Evolutionary conservation across 2,329 filamentous ascomycete genomes (phyloP), one percentile per base, ranked within the genome.

Genomic region (Colletotrichum graminicola): DNA sequence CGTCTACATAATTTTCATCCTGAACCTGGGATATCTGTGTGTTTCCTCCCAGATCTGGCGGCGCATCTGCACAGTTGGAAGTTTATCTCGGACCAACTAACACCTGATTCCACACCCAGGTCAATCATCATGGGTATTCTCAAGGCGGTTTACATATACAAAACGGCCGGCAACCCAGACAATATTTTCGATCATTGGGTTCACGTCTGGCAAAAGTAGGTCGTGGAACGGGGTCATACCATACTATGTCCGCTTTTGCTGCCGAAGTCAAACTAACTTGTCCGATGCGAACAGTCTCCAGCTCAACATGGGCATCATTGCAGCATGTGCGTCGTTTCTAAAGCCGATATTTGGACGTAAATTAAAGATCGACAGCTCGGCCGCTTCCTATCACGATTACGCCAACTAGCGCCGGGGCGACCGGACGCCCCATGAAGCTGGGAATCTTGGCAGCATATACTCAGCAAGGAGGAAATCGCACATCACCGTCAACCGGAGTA

Each of bases 121-220:
- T 81, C 82, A 6, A 80, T 83, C 41, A 79, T 76, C 3, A 78
- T 83, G 64, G 82, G 82, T n/a, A 77, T 82, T 29, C 75, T 82
- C 39, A 85, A 84, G 74, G 79, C 78, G 12, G 73, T 79, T 18
- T 78, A 78, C 66, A 79, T 81, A 51, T 79, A 82, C 79, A 78
- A 56, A 73, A 77, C 23, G 74, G 74, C 12, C 67, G 78, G 29
- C 68, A 63, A 61, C 4, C 47, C 36, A 2, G 79, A 83, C 62
- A 76, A 76, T 57, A 82, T 79, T 29, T 82, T 78, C 34, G 67
- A 75, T 64, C 73, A 77, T 34, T 73, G 74, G 57, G 70, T 80
- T 36, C 74, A 75, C 12, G 78, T 80, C 52, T 80, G 76, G 76
- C 78, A 77, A 60, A 79, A 79, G 79, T 80, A 75, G 75, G 78